A percentile compares a stretch with the other conserved stretches of the same genome.
phyloP scores from a whole-genome alignment of 2,329 filamentous ascomycete species.

The Calonectria pseudoreteaudii region DNA sequence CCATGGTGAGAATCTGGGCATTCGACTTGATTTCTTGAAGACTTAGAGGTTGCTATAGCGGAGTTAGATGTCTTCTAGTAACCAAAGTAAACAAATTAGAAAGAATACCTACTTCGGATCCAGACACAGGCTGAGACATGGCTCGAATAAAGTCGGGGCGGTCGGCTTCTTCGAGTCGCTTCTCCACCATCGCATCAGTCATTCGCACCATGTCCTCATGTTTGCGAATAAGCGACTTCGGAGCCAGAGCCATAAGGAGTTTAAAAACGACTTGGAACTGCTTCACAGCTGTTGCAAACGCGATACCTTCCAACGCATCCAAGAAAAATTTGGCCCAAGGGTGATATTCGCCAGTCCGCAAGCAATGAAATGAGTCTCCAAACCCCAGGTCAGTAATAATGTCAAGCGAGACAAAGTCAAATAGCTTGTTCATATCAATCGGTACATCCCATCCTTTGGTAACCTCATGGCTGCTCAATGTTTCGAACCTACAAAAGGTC shows the following conservation, averaged over 20 bases:
- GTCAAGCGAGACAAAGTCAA: not conserved
- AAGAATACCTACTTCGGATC: not conserved
- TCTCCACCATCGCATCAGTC: slow-evolving; percentile 1
- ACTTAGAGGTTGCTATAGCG: not conserved
- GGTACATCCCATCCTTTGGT: not conserved
- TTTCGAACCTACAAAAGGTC: not conserved
- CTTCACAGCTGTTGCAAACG: not conserved
- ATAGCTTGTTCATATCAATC: not conserved
- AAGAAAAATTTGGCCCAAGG: not conserved
- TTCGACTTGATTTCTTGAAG: not conserved
- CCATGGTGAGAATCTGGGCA: not conserved
- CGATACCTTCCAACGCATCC: not conserved
- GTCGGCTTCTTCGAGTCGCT: not conserved
- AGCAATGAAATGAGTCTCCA: not conserved
- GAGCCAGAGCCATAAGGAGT: not conserved
- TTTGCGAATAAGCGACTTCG: not conserved
- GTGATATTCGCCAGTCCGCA: not conserved
- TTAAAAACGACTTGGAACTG: not conserved
- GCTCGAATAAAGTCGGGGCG: not conserved
- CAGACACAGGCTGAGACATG: not conserved
- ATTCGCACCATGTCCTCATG: not conserved
- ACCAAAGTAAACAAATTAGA: too few species aligned
- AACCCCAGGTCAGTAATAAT: not conserved
- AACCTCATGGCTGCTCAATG: not conserved
- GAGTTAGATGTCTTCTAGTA: too few species aligned